Conservation (phyloP, 495 filamentous ascomycete species). For the Podospora pseudocomata region DNA sequence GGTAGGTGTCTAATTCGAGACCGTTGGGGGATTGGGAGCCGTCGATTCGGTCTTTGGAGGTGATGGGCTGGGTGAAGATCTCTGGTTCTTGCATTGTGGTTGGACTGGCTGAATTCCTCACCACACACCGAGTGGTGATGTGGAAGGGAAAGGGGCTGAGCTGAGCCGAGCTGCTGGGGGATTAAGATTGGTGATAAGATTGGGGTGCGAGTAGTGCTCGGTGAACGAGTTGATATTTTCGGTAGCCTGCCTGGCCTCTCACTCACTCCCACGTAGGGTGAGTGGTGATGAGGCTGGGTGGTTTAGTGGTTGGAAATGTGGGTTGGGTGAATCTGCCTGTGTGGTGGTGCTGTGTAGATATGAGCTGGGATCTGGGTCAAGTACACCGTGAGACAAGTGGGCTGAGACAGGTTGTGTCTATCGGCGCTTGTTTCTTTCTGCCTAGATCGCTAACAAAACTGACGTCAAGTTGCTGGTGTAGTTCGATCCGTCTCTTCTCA, state of each 20-base stretch:
- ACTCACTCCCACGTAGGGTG: not conserved
- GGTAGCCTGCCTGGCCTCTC: not conserved
- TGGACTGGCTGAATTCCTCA: not conserved
- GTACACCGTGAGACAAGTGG: not conserved
- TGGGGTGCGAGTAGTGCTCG: not conserved
- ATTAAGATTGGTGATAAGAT: not conserved
- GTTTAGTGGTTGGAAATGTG: not conserved
- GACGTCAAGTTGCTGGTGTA: not conserved
- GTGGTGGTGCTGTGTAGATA: not conserved
- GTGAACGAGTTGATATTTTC: not conserved
- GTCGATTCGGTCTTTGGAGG: constrained; percentile 21
- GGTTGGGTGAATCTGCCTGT: not conserved
- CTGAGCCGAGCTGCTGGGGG: no score
- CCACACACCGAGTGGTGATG: not conserved
- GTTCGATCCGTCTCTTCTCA: not conserved
- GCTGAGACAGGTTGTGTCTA: not conserved
- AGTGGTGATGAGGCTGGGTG: not conserved
- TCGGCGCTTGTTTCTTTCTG: not conserved
- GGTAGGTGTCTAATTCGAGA: constrained; percentile 26
- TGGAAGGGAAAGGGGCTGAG: not conserved
- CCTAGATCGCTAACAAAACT: not conserved
- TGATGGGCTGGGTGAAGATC: constrained; percentile 36
- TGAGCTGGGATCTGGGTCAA: not conserved
- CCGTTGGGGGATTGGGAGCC: not conserved
- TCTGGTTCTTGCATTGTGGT: constrained; percentile 33